Conservation (phyloP, 2,329 filamentous ascomycete species). For the Ascosphaera apis region DNA sequence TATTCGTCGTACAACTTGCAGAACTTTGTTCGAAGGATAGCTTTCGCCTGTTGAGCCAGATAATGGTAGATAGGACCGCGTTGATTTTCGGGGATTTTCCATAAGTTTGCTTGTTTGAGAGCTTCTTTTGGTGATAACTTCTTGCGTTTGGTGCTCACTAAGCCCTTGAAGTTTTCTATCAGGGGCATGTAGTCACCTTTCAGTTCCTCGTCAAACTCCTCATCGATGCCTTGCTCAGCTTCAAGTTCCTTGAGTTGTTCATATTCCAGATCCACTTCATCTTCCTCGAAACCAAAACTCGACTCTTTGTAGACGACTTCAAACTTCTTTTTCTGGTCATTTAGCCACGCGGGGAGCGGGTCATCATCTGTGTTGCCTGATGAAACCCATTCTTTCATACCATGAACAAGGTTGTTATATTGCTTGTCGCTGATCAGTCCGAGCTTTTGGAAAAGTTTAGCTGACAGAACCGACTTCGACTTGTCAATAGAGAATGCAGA, state of each 20-base stretch:
- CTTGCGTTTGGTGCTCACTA: conserved; percentile 6
- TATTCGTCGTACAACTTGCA: conserved; percentile 28
- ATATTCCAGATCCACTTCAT: conserved; percentile 37
- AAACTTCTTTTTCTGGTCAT: conserved; percentile 25
- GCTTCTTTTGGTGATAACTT: conserved; percentile 9
- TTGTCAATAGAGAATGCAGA: conserved; percentile 17
- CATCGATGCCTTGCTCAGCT: conserved; percentile 29
- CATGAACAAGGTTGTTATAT: conserved; percentile 32
- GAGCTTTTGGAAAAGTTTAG: conserved; percentile 29
- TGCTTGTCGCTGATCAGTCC: conserved; percentile 41
- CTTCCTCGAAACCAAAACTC: conserved; percentile 29
- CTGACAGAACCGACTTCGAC: conserved; percentile 25
- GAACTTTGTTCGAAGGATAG: conserved; percentile 24
- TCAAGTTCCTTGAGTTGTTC: conserved; percentile 39
- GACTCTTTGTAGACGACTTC: conserved; percentile 23
- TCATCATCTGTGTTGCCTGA: conserved; percentile 11
- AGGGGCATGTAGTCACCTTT: conserved; percentile 23
- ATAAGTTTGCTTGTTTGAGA: conserved; percentile 29
- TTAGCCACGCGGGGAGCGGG: conserved; percentile 33
- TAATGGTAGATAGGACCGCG: conserved; percentile 45
- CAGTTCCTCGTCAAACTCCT: conserved; percentile 31
- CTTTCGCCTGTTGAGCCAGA: conserved; percentile 34
- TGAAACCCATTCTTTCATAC: conserved; percentile 22
- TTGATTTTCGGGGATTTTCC: conserved; percentile 29
- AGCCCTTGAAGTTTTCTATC: conserved; percentile 15